A percentile compares a stretch with the other conserved stretches of the same genome.
Evolutionary conservation across 2,329 filamentous ascomycete species (phyloP).

Genomic region (Fonsecaea pedrosoi): DNA sequence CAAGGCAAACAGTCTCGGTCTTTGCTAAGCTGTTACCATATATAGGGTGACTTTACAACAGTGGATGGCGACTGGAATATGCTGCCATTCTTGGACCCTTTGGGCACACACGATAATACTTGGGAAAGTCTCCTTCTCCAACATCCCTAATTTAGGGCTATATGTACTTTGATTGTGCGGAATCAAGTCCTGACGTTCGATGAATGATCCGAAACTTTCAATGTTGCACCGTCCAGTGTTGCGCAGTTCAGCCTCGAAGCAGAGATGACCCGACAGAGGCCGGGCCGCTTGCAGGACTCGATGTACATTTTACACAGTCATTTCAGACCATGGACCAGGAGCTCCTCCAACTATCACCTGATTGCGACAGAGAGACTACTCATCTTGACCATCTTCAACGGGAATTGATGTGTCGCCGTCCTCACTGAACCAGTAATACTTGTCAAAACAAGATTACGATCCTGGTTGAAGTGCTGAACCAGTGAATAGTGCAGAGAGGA

Average conservation of each 20-base stretch:
- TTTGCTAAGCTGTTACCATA: not conserved
- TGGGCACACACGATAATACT: not conserved
- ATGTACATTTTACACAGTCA: not conserved
- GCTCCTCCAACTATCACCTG: not conserved
- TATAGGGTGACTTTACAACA: not conserved
- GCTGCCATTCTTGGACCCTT: not conserved
- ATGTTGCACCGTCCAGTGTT: not conserved
- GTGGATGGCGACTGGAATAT: not conserved
- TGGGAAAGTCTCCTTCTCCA: not conserved
- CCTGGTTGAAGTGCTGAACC: not conserved
- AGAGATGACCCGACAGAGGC: not conserved
- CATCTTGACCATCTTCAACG: not conserved
- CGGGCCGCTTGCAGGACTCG: not conserved
- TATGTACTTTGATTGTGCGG: not conserved
- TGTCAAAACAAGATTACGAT: not conserved
- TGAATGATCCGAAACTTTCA: not conserved
- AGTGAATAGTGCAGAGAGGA: not conserved
- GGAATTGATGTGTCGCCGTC: not conserved
- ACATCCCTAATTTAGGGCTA: not conserved
- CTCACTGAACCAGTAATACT: not conserved
- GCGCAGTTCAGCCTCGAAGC: not conserved
- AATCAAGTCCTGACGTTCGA: not conserved
- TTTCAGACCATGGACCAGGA: not conserved
- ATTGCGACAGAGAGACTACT: not conserved
- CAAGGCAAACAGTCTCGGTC: not conserved